These are phyloP conservation scores for Alternaria incomplexa DNA, from an alignment of 2,329 filamentous ascomycete species.

Conservation along the genomic window DNA sequence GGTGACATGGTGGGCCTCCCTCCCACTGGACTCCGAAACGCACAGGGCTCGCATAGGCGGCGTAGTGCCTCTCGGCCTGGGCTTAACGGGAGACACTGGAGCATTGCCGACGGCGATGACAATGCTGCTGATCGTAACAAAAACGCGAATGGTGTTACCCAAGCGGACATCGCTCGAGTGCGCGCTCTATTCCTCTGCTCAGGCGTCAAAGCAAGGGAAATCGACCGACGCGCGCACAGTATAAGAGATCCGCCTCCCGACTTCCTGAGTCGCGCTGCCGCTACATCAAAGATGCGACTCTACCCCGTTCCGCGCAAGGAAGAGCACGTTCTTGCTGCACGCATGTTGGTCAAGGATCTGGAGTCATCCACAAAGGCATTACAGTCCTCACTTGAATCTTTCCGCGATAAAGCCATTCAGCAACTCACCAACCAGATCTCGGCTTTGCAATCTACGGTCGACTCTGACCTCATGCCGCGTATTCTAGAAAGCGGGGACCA, in stretches of 20 bases:
- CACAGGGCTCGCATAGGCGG: conserved; percentile 14
- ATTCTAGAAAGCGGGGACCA: conserved; percentile 75
- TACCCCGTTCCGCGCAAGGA: conserved; percentile 57
- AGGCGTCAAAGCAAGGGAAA: conserved; percentile 88
- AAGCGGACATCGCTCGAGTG: conserved; percentile 80
- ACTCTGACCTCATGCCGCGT: conserved; percentile 60
- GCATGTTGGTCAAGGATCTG: conserved; percentile 57
- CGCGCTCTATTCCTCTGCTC: conserved; percentile 78
- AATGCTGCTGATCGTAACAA: conserved; percentile 42
- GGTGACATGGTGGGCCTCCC: conserved; percentile 36
- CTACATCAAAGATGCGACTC: conserved; percentile 52
- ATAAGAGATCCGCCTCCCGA: conserved; percentile 35
- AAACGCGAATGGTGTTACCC: conserved; percentile 37
- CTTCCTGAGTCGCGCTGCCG: conserved; percentile 49
- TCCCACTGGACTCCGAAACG: conserved; percentile 35
- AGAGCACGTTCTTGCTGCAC: conserved; percentile 61
- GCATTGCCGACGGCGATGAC: conserved; percentile 57
- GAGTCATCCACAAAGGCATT: conserved; percentile 54
- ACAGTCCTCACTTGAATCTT: conserved; percentile 58
- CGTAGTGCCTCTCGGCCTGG: conserved; percentile 43
- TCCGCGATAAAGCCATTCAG: conserved; percentile 56
- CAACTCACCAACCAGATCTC: conserved; percentile 53
- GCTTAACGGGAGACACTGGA: conserved; percentile 60
- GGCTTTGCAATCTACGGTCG: conserved; percentile 54
- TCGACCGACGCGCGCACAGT: conserved; percentile 69